Evolutionary conservation across 352 stramenopile species (phyloP), one percentile per base, ranked within the genome.

Genomic region (Pythium aphanidermatum): DNA sequence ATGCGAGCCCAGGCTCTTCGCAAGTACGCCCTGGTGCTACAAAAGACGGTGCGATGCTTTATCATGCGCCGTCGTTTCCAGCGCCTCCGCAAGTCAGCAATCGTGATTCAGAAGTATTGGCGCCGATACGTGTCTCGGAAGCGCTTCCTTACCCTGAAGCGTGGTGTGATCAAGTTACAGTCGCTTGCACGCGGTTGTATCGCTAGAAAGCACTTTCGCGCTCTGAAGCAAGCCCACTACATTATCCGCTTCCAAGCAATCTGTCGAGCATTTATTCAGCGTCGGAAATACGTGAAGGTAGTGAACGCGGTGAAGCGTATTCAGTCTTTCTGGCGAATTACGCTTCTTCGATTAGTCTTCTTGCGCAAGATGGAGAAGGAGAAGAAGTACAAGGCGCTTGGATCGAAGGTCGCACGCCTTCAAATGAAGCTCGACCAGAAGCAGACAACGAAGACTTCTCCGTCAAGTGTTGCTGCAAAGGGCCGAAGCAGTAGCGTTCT

Each of bases 261-360:
- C 21, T 86, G 68, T 29, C 76, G 81, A 8, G 70, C 73, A 34
- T 77, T 83, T 34, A 56, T 70, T 2, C 56, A 70, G 27, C 63
- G 74, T 3, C 64, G 68, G 13, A 58, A 57, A 9, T 93, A 90
- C 41, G 16, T 84, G 7, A 75, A 73, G 35, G 63, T 69, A 26
- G 21, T 74, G 17, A 48, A 50, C 7, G 77, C 81, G 7, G 75
- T 70, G 7, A 63, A 46, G 16, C 63, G 68, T 16, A 63, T 93
- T 16, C 81, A 93, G 58, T 64, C 73, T 29, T 93, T 91, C 31
- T 91, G 75, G 54, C 74, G 81, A 31, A 84, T 90, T 44, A 83
- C 72, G 12, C 58, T 89, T 8, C 55, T 90, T 25, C 81, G 81
- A 3, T 55, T 85, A 6, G 76, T 90, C 7, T 89, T 91, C 45